These are phyloP conservation scores for Chlamydomonas incerta DNA, from an alignment of 139 green algal species.

Conservation along the genomic window DNA sequence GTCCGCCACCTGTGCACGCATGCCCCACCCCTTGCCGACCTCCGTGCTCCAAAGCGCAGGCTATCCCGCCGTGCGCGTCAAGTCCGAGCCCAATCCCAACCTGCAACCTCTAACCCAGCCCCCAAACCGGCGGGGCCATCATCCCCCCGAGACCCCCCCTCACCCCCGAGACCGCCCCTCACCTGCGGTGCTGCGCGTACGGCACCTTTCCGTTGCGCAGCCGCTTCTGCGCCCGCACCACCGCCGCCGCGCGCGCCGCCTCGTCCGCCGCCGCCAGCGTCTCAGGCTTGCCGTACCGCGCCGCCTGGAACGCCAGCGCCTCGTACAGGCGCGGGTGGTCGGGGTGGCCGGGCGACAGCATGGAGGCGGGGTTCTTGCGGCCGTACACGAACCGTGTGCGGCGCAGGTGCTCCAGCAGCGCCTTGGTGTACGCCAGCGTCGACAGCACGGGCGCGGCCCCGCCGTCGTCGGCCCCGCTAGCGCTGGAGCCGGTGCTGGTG, in stretches of 20 bases:
- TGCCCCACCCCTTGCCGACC: too few relatives aligned
- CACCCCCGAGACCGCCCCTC: background rate
- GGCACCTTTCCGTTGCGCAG: slow-evolving; percentile 45
- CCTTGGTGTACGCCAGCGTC: background rate
- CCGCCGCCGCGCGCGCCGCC: background rate
- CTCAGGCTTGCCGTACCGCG: background rate
- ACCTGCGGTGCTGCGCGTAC: slow-evolving; percentile 47
- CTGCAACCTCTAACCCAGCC: too few relatives aligned
- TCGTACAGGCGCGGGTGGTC: slow-evolving; percentile 45
- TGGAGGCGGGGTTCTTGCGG: slow-evolving; percentile 21
- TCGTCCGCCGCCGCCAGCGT: slow-evolving; percentile 2
- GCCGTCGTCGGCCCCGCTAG: too few relatives aligned
- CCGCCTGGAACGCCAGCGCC: slow-evolving; percentile 33
- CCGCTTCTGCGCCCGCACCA: slow-evolving; percentile 38
- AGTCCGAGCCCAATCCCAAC: too few relatives aligned
- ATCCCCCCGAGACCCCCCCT: too few relatives aligned
- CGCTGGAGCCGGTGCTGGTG: background rate
- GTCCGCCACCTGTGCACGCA: too few relatives aligned
- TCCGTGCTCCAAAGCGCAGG: too few relatives aligned
- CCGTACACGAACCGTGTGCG: slow-evolving; percentile 35
- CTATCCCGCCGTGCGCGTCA: too few relatives aligned
- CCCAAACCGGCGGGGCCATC: too few relatives aligned
- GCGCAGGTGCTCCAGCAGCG: slow-evolving; percentile 48
- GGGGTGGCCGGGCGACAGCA: slow-evolving; percentile 15
- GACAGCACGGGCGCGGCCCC: background rate